These are phyloP conservation scores for Fusarium odoratissimum DNA, from an alignment of 2,329 filamentous ascomycete genomes.

Conservation along the genomic window DNA sequence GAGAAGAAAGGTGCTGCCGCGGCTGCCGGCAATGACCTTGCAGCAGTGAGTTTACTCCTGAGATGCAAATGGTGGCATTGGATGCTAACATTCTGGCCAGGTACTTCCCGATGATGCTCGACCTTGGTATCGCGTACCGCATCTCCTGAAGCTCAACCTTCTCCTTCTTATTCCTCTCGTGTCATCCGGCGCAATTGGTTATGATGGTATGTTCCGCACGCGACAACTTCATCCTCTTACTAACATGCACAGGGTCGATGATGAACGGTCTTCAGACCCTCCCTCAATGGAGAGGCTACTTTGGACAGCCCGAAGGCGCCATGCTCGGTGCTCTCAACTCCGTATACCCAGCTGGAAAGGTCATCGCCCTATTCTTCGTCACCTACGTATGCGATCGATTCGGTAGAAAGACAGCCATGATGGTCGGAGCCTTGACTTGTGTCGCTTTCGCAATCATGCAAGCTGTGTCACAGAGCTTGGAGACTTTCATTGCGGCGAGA, in stretches of 20 bases:
- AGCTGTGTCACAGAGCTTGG: conserved; percentile 40
- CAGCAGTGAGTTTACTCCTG: conserved; percentile 9
- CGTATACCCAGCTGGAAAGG: conserved; percentile 53
- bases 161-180: conserved; percentile 57
- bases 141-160: conserved; percentile 58
- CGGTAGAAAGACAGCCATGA: conserved; percentile 55
- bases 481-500: conserved; percentile 47
- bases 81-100: neutral
- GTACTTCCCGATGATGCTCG: conserved; percentile 55
- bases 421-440: conserved; percentile 48
- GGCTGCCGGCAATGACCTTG: conserved; percentile 25
- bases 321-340: conserved; percentile 53
- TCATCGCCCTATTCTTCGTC: conserved; percentile 52
- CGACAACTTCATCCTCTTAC: rapidly evolving
- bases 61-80: rapidly evolving
- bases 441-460: conserved; percentile 51
- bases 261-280: conserved; percentile 60
- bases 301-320: conserved; percentile 52
- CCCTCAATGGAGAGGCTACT: conserved; percentile 55
- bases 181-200: conserved; percentile 56
- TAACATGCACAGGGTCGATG: conserved; percentile 48
- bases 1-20: conserved; percentile 28
- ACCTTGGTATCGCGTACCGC: conserved; percentile 56
- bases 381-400: conserved; percentile 53
- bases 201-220: conserved; percentile 51